These are phyloP conservation scores for Cadophora malorum DNA, from an alignment of 2,329 filamentous ascomycete species.

Conservation along the genomic window DNA sequence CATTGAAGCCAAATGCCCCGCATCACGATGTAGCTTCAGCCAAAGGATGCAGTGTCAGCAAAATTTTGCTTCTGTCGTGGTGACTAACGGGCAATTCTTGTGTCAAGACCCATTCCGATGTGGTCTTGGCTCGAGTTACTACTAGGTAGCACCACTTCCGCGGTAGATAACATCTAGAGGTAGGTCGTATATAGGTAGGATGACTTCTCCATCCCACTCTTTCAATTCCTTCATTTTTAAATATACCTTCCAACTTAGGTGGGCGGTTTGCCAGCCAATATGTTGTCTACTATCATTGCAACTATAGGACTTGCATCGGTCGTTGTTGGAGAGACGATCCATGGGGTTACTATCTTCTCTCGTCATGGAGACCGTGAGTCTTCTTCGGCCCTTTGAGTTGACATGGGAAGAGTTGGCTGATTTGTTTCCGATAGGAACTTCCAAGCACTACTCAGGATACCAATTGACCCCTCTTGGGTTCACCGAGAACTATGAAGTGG, in stretches of 20 bases:
- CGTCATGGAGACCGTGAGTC: conserved; percentile 77
- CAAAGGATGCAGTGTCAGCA: neutral
- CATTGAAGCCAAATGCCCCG: neutral
- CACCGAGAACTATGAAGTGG: conserved; percentile 72
- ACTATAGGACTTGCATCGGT: neutral
- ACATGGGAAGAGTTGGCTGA: neutral
- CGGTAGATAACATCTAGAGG: neutral
- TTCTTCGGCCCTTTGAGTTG: neutral
- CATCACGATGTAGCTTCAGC: neutral
- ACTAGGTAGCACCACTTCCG: neutral
- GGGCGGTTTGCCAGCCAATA: neutral
- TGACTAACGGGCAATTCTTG: neutral
- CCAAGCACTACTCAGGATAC: conserved; percentile 61
- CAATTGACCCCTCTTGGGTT: conserved; percentile 72
- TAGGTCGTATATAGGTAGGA: conserved; percentile 1
- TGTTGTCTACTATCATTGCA: neutral
- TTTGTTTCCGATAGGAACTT: conserved; percentile 16
- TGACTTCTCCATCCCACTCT: neutral
- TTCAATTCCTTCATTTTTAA: neutral
- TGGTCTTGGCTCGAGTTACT: neutral
- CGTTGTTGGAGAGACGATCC: conserved; percentile 38
- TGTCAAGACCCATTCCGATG: neutral
- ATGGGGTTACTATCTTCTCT: conserved; percentile 84
- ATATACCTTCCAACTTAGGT: neutral
- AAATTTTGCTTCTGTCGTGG: neutral